A percentile compares a stretch with the other conserved stretches of the same genome.
phyloP scores from a whole-genome alignment of 495 filamentous ascomycete genomes.

The Clavariopsis aquatica region DNA sequence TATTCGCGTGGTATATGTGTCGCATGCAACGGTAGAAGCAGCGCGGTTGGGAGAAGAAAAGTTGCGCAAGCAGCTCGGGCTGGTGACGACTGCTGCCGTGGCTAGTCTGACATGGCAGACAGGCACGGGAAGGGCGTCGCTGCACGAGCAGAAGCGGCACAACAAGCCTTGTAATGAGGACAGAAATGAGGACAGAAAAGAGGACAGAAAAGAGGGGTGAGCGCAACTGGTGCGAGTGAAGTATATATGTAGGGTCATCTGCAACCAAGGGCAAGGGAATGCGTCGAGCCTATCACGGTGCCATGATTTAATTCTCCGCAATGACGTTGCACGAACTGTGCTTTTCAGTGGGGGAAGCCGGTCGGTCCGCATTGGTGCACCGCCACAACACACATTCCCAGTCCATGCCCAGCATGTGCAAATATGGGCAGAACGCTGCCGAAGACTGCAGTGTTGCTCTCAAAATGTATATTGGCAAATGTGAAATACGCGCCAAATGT shows the following conservation, averaged over 20 bases:
- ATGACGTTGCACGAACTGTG: neutral
- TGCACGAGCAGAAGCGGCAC: neutral
- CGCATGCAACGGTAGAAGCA: neutral
- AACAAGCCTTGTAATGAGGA: neutral
- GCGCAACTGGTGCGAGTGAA: neutral
- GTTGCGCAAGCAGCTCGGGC: neutral
- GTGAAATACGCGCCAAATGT: too few species aligned
- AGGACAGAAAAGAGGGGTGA: neutral
- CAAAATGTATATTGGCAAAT: too few species aligned
- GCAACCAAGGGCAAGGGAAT: neutral
- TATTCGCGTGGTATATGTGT: neutral
- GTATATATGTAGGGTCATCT: neutral
- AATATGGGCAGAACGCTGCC: too few species aligned
- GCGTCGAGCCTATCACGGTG: neutral
- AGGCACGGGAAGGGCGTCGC: neutral
- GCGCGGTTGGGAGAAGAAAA: too few species aligned
- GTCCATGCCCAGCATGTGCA: too few species aligned
- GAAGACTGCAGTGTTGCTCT: too few species aligned
- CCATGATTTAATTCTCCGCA: neutral
- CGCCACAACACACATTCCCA: too few species aligned
- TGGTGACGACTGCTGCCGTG: neutral
- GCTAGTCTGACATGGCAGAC: neutral
- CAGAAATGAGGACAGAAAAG: neutral
- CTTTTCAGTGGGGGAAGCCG: too few species aligned
- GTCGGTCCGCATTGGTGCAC: too few species aligned